Base-by-base conservation (phyloP, 306 rosid genomes). In the Lathyrus tuberosus region DNA sequence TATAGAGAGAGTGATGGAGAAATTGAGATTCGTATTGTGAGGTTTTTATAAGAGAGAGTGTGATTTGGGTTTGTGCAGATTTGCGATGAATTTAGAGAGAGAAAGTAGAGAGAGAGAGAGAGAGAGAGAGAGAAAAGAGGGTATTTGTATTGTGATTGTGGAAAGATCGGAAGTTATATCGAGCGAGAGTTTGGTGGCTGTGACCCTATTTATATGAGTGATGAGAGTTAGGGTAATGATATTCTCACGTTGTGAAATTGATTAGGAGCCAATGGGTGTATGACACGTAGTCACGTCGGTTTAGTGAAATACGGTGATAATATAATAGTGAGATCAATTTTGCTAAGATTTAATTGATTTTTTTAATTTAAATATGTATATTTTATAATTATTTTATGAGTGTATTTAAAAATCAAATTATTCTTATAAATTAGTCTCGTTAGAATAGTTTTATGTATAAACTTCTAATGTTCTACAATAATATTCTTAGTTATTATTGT, bases 11-110 rank as follows among this genome's bases (percentile, higher is more conserved):
- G 38, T 20, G 28, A 16, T 15, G 5, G 3, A 46, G 15, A 18
- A 14, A 33, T 41, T 35, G 72, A 28, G 63, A 76, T 68, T 74
- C 75, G 77, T 80, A 62, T 8, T 41, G 60, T 5, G 37, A 66
- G 76, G 79, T 72, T 69, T 66, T 62, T 53, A 60, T 72, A 75
- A 64, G 68, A 63, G 75, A 49, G 70, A 28, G 82, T 52, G 67
- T 33, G 40, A 35, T 30, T 70, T 6, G 26, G 17, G 17, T 18
- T 43, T 54, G 30, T 72, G 65, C 65, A 67, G 74, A 67, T 62
- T 15, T n/a, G 72, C 8, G 76, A 62, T 16, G 59, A 18, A 18
- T 15, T n/a, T 43, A 58, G 2, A 71, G 43, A 74, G 62, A 69
- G 64, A 67, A 37, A 63, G 71, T 54, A 9, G 35, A 6, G 62